Evolutionary conservation across 2,329 filamentous ascomycete genomes (phyloP), one percentile per base, ranked within the genome.

Genomic region (Pseudogymnoascus sp.): DNA sequence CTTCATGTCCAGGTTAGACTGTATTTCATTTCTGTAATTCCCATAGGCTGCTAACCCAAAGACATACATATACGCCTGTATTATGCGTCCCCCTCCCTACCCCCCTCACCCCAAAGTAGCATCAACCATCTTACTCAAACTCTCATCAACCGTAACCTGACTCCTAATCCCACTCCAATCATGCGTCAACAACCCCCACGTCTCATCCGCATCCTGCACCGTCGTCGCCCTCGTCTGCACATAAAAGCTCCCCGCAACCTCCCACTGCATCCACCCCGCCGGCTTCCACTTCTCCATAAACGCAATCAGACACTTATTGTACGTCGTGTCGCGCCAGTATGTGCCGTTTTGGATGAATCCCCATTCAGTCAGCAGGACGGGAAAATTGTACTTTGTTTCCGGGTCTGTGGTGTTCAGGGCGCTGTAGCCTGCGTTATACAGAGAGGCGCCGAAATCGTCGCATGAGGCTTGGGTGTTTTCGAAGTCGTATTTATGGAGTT

Each of bases 231-330:
- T 83, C 5, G 72, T 69, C 1, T 83, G 74, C 62, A 81, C 77
- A 66, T 86, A 86, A 68, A 86, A 86, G 67, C 81, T 83, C 1
- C 82, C 83, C 0, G 77, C 76, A 12, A 88, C 61, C 35, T 84
- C 84, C 80, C 83, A 86, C 72, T 82, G 76, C 71, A 81, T 78
- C 83, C 83, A 84, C 10, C 83, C 79, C 0, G 78, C 77, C 72
- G 81, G 76, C 67, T 78, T 73, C 39, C 73, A 42, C 39, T 42
- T 70, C 0, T 78, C 77, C 59, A 86, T 70, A 67, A 78, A 84
- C 12, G 72, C 71, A 4, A 77, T 75, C 64, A 85, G 70, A 65
- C 83, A 85, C 10, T 74, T 76, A 2, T 80, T 74, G 68, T 86
- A 86, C 2, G 79, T 77, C 7, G 73, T 71, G 48, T 74, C 67